Evolutionary conservation across 768 basidiomycete genomes (phyloP).

Genomic region (Suillus subluteus): DNA sequence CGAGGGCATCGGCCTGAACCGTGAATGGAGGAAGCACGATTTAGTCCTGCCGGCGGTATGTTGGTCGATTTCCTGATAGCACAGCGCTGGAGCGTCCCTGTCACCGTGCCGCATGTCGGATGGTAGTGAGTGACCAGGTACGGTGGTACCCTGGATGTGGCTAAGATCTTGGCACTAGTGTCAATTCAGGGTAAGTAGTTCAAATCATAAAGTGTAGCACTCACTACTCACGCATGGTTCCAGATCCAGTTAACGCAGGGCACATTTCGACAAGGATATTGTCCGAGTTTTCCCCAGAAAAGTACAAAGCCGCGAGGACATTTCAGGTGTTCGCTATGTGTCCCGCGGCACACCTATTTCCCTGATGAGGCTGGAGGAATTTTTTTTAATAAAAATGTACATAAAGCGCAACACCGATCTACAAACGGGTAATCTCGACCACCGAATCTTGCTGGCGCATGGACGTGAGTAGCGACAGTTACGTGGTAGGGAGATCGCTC

Average conservation of each 20-base stretch:
- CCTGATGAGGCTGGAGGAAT: neutral
- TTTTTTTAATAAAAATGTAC: neutral
- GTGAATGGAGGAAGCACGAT: neutral
- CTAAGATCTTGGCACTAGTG: neutral
- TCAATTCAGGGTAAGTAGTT: neutral
- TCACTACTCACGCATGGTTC: neutral
- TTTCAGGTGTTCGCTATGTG: neutral
- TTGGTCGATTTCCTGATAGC: neutral
- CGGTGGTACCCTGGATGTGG: neutral
- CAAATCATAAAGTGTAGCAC: neutral
- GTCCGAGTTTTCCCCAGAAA: neutral
- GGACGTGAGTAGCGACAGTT: neutral
- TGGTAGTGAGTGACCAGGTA: slow-evolving; percentile 4
- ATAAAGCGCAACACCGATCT: neutral
- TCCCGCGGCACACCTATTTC: neutral
- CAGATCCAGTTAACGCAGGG: neutral
- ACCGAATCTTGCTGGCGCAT: neutral
- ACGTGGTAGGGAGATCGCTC: neutral
- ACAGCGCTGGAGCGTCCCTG: neutral
- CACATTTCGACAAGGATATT: neutral
- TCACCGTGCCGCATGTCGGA: neutral
- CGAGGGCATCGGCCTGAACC: no score
- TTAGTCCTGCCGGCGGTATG: neutral
- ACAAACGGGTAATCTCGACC: neutral
- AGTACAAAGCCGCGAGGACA: neutral